Base-by-base conservation (phyloP, 805 yeast species). In the Kuraishia ogatae region DNA sequence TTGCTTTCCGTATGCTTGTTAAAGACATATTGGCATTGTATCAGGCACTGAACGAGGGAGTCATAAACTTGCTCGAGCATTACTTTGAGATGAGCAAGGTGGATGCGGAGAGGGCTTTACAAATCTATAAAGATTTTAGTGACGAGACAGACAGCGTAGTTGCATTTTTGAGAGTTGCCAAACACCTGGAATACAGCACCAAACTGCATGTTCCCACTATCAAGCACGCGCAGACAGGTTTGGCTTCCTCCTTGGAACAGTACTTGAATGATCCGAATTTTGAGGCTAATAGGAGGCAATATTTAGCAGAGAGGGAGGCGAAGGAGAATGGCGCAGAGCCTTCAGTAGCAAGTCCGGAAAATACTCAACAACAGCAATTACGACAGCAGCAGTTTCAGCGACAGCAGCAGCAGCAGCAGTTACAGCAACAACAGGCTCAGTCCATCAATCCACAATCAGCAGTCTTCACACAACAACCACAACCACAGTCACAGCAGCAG, bases 181-280 rank as follows among this genome's bases (percentile, higher is more conserved):
- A 94, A 66, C 90, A 87, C 67, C 75, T 89, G 60, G 97, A 89
- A 69, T 82, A 84, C 65, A 82, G 91, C 13, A 91, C 97, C 2
- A 91, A 91, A 63, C 74, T 93, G 60, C 92, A 86, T 63, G 96
- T 94, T 39, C 99, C 99, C 43, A 92, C 96, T 15, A 92, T 94
- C 58, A 89, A 89, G 66, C 99, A 94, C 71, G 98, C 98, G 1
- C 97, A 97, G 22, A 92, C 97, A 1, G 94, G 96, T 24, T 77
- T 94, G 59, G 87, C 96, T 2, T 79, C 84, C 39, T 85, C 96
- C 15, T 79, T 94, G 58, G 94, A 90, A 66, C 97, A 92, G 62
- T 96, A 93, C 68, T 73, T 94, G 60, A 80, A 84, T 60, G 97
- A 93, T 65, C 90, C 92, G 8, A 84, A 85, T 61, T 90, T 90